A percentile compares a stretch with the other conserved stretches of the same genome.
Evolutionary conservation across 2,329 filamentous ascomycete genomes (phyloP).

Genomic region (Exserohilum rostratum): DNA sequence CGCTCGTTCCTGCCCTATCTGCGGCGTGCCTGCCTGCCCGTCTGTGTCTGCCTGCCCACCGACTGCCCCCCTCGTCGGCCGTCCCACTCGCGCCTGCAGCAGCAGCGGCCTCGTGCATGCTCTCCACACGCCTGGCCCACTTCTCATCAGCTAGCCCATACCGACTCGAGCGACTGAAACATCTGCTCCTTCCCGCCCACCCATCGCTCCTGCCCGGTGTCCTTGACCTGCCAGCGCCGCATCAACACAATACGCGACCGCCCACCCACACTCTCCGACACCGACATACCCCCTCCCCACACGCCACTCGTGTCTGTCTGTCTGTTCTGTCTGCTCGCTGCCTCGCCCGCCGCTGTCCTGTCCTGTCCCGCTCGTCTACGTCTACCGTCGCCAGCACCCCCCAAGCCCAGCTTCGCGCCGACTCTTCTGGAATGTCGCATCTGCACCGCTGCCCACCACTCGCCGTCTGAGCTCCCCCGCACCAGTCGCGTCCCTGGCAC

Average conservation of each 20-base stretch:
- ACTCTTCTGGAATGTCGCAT: slow-evolving; percentile 40
- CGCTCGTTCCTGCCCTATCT: not conserved
- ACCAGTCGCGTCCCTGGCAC: slow-evolving; percentile 19
- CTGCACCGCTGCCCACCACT: slow-evolving; percentile 21
- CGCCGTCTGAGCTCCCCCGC: slow-evolving; percentile 29
- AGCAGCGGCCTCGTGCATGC: slow-evolving; percentile 8
- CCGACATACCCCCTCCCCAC: not conserved
- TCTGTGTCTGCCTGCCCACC: not conserved
- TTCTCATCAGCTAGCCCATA: slow-evolving; percentile 2
- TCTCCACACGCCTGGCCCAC: slow-evolving; percentile 7
- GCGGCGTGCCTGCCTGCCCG: too few relatives aligned
- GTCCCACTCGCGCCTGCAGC: not conserved
- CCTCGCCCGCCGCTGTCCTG: not conserved
- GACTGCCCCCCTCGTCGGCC: not conserved
- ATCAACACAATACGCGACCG: not conserved
- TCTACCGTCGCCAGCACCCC: not conserved
- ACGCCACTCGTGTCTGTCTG: not conserved
- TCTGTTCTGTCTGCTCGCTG: not conserved
- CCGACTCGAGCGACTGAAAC: slow-evolving; percentile 25
- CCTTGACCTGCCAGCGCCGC: slow-evolving; percentile 6
- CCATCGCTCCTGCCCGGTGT: slow-evolving; percentile 21
- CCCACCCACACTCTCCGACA: not conserved
- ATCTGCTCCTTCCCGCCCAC: slow-evolving; percentile 28
- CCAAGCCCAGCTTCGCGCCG: slow-evolving; percentile 14
- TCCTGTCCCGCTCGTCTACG: too few relatives aligned